Conservation (phyloP, 208 protist genomes). For the Trypanosoma lewisi region DNA sequence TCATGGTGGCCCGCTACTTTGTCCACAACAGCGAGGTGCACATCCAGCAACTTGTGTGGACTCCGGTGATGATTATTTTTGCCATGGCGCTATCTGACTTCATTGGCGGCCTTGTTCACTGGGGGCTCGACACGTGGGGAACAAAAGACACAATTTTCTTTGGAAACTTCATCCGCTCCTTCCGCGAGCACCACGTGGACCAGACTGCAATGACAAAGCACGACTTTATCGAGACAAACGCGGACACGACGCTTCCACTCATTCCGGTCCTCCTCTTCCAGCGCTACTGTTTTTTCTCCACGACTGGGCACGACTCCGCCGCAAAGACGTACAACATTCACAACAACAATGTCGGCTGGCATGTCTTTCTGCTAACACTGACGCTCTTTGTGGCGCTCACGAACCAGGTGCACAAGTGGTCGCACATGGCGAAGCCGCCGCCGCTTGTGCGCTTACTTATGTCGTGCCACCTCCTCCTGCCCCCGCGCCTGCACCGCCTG, state of each 20-base stretch:
- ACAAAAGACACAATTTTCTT: slow-evolving; percentile 85
- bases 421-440: slow-evolving; percentile 78
- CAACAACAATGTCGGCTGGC: slow-evolving; percentile 52
- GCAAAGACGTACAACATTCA: slow-evolving; percentile 58
- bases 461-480: slow-evolving; percentile 74
- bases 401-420: slow-evolving; percentile 95
- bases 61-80: slow-evolving; percentile 48
- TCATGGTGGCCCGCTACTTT: slow-evolving; percentile 73
- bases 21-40: slow-evolving; percentile 55
- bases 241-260: slow-evolving; percentile 90
- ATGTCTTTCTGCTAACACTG: slow-evolving; percentile 72
- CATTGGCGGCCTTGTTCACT: slow-evolving; percentile 91
- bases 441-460: slow-evolving; percentile 63
- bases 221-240: slow-evolving; percentile 95
- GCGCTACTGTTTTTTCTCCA: slow-evolving; percentile 34
- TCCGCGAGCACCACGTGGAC: slow-evolving; percentile 94
- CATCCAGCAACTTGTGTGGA: slow-evolving; percentile 65
- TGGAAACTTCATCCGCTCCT: slow-evolving; percentile 93
- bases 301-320: slow-evolving; percentile 35
- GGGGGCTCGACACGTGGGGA: slow-evolving; percentile 94
- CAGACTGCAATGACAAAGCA: slow-evolving; percentile 91
- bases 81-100: slow-evolving; percentile 91
- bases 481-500: slow-evolving; percentile 77
- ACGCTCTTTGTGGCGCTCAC: slow-evolving; percentile 86
- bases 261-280: slow-evolving; percentile 71